These are phyloP conservation scores for Gossypium trilobum DNA, from an alignment of 441 rosid genomes.

Conservation along the genomic window DNA sequence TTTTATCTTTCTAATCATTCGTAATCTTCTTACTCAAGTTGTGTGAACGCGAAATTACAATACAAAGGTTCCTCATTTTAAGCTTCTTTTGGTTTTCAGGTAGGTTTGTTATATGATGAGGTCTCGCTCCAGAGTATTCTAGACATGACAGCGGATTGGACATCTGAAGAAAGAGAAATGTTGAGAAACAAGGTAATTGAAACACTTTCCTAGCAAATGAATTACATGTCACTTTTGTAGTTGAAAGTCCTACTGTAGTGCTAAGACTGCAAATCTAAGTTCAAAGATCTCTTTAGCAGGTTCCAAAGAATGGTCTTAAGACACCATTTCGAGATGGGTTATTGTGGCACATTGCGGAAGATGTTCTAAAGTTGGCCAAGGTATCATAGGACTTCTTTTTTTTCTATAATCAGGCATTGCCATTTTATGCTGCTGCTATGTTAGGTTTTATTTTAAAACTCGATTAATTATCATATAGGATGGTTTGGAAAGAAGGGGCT, in stretches of 20 bases:
- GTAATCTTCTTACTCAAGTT: neutral
- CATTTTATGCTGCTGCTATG: conserved; percentile 1
- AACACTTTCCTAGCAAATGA: neutral
- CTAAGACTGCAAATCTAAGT: conserved; percentile 15
- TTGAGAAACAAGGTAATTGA: conserved; percentile 68
- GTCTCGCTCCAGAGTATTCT: conserved; percentile 62
- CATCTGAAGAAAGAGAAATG: conserved; percentile 80
- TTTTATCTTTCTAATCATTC: neutral
- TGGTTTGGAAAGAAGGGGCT: conserved; percentile 93
- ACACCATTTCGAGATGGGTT: conserved; percentile 87
- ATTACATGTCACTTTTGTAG: neutral
- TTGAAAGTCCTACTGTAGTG: neutral
- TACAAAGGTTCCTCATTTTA: conserved; percentile 6
- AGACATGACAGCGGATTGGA: conserved; percentile 89
- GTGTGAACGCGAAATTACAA: neutral
- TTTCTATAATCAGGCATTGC: neutral
- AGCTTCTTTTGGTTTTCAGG: conserved; percentile 37
- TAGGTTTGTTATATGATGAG: conserved; percentile 83
- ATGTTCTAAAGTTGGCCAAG: conserved; percentile 73
- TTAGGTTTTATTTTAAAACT: neutral
- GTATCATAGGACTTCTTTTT: conserved; percentile 26
- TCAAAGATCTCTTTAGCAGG: conserved; percentile 33
- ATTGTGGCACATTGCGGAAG: conserved; percentile 75
- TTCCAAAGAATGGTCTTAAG: conserved; percentile 71
- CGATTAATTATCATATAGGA: conserved; percentile 40